Percentiles rank a stretch among this genome's conserved stretches.
Conservation (phyloP, 441 rosid species). For the Mallotus japonicus region DNA sequence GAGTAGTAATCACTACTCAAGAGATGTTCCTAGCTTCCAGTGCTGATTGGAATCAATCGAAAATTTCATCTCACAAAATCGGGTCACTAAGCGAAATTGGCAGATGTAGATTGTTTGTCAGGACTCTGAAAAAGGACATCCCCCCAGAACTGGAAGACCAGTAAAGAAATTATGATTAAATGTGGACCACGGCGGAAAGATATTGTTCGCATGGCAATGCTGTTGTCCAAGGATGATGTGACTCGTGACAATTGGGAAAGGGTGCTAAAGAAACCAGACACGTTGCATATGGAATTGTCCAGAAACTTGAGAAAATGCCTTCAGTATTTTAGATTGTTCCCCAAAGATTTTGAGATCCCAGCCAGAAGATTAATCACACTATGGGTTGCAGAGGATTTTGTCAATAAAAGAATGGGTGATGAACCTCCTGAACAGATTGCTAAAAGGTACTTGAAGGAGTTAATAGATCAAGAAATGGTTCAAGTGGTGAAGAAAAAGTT, state of each 20-base stretch:
- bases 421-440: neutral
- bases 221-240: neutral
- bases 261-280: neutral
- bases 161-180: too few species aligned
- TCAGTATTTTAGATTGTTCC: neutral
- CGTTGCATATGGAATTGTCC: neutral
- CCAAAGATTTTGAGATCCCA: neutral
- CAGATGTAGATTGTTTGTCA: neutral
- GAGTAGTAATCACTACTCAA: neutral
- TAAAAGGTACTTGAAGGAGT: neutral
- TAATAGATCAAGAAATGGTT: neutral
- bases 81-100: neutral
- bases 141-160: neutral
- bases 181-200: neutral
- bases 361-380: neutral
- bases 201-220: neutral
- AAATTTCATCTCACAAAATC: neutral
- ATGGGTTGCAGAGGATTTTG: conserved; percentile 7
- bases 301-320: neutral
- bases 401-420: neutral
- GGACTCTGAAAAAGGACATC: neutral
- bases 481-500: neutral
- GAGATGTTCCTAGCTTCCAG: neutral
- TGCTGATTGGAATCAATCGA: neutral
- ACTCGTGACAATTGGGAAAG: neutral